phyloP scores from a whole-genome alignment of 306 rosid species.

The Rubus parviflorus region DNA sequence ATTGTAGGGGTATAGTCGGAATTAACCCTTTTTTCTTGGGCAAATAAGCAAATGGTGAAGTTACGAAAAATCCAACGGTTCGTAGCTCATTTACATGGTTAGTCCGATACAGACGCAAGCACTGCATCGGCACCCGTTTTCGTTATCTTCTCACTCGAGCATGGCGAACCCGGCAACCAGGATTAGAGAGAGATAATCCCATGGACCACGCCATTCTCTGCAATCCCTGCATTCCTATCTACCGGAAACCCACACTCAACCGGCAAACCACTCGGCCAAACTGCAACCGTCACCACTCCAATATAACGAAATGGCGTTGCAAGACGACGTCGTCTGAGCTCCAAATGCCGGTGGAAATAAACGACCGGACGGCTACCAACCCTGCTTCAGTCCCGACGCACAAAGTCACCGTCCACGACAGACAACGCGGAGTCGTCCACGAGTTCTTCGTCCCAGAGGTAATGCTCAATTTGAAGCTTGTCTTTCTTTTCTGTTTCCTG shows the following conservation, averaged over 20 bases:
- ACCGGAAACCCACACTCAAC: constrained; percentile 21
- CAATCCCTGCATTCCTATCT: constrained; percentile 35
- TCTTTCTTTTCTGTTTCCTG: too few species aligned
- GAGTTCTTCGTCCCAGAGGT: constrained; percentile 95
- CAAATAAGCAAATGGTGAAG: too few species aligned
- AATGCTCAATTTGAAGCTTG: background rate
- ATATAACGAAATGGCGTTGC: constrained; percentile 41
- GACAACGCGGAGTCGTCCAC: constrained; percentile 75
- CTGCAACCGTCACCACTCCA: constrained; percentile 5
- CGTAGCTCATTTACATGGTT: background rate
- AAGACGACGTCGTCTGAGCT: constrained; percentile 50
- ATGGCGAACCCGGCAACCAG: background rate
- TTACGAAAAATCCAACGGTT: background rate
- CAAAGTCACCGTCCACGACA: constrained; percentile 84
- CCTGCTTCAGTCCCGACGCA: constrained; percentile 55
- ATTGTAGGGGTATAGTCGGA: too few species aligned
- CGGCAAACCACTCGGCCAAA: constrained; percentile 27
- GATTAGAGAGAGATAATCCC: background rate
- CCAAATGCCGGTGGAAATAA: constrained; percentile 40
- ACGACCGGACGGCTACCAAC: constrained; percentile 26
- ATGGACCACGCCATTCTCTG: constrained; percentile 70
- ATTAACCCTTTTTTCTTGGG: too few species aligned
- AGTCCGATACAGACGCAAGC: background rate
- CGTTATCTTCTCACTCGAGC: constrained; percentile 16
- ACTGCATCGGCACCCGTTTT: background rate